Evolutionary conservation across 345 rosid genomes (phyloP).

Genomic region (Boechera divaricarpa): DNA sequence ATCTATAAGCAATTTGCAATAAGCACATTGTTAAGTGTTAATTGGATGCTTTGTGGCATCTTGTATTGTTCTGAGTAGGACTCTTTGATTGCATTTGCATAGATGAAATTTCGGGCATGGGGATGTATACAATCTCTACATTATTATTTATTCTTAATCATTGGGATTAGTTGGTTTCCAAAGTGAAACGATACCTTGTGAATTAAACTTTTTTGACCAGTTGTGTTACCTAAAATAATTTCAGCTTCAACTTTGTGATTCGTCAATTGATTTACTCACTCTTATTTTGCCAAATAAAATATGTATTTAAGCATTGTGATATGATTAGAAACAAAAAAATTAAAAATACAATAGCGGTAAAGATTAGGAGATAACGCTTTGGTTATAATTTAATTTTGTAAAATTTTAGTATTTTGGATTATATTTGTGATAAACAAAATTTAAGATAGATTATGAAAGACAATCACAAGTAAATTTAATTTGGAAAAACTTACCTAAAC

Average conservation of each 20-base stretch:
- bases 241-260: slow-evolving; percentile 4
- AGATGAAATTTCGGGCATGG: slow-evolving; percentile 13
- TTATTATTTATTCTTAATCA: background rate
- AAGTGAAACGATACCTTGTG: background rate
- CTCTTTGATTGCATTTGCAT: slow-evolving; percentile 25
- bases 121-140: background rate
- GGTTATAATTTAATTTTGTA: no score
- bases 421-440: no score
- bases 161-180: background rate
- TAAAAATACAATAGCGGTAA: no score
- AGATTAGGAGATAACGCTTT: no score
- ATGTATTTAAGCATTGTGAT: no score
- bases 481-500: no score
- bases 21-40: slow-evolving; percentile 24
- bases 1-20: slow-evolving; percentile 38
- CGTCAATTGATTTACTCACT: background rate
- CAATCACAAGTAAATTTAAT: no score
- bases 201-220: background rate
- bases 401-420: no score
- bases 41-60: slow-evolving; percentile 40
- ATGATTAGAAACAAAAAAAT: no score
- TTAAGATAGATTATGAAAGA: no score
- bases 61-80: slow-evolving; percentile 23
- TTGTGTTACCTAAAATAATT: background rate
- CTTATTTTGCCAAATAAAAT: no score